Evolutionary conservation across 305 asterid species (phyloP), one percentile per base, ranked within the genome.

Genomic region (Coffea humblotiana): DNA sequence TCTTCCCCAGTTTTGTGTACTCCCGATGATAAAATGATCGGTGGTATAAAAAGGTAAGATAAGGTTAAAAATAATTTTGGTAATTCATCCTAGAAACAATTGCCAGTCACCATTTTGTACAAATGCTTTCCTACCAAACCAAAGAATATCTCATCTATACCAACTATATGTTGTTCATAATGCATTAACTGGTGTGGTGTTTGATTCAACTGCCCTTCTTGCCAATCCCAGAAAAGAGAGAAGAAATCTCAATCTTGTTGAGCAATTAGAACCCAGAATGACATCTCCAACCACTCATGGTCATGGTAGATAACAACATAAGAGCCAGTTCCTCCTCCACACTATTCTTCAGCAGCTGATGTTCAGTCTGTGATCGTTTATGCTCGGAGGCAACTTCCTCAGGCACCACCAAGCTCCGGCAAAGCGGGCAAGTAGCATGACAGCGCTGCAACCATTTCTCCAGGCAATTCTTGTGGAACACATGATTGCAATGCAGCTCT

Each of bases 371-470:
- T 43, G 75, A 15, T 2, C 68, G 32, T 49, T 48, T 65, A 49
- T 73, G 81, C 23, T 78, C 82, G 4, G 12, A 61, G 56, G 72
- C 78, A 16, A 78, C 61, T 56, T 76, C 78, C 66, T 80, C 83
- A 37, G 90, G 87, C 89, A 88, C 76, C 19, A 92, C 88, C 78
- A 60, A 67, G 5, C 82, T 72, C 83, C 97, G 84, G 79, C 97
- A 92, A 64, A 92, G 79, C 4, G 97, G 97, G 79, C 94, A 92
- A 12, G 90, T 87, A 8, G 84, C 87, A 15, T 77, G 84, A 48
- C 78, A 72, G 9, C 80, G 56, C 11, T 78, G 74, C 77, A 88
- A 77, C 97, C 97, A 92, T 71, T 64, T 84, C 71, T 89, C 92
- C 27, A 90, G 68, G 73, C 97, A 92, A 49, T 68, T 73, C n/a